A percentile compares a stretch with the other conserved stretches of the same genome.
Conservation (phyloP, 2,329 filamentous ascomycete species). For the Trichoderma aggressivum region DNA sequence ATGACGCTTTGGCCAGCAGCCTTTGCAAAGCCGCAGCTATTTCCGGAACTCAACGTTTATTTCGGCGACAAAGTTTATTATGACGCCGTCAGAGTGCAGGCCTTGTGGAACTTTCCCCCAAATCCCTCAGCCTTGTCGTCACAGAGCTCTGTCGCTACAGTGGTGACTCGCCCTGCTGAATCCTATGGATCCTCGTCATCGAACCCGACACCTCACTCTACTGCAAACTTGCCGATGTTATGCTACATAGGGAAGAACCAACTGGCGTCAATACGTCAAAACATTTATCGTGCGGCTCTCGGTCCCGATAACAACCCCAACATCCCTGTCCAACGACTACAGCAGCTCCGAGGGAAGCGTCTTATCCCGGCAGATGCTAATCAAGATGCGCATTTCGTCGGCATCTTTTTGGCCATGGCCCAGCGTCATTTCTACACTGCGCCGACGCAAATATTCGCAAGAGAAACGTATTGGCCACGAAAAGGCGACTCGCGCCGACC, state of each 20-base stretch:
- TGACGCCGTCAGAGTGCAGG: constrained; percentile 45
- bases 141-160: constrained; percentile 35
- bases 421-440: constrained; percentile 50
- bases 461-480: constrained; percentile 28
- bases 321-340: constrained; percentile 46
- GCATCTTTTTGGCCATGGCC: constrained; percentile 54
- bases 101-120: constrained; percentile 46
- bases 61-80: constrained; percentile 47
- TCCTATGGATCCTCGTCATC: constrained; percentile 29
- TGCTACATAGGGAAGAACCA: constrained; percentile 49
- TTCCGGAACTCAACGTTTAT: constrained; percentile 46
- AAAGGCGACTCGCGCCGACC: constrained; percentile 26
- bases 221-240: constrained; percentile 34
- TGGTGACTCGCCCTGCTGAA: constrained; percentile 36
- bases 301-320: constrained; percentile 44
- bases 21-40: constrained; percentile 30
- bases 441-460: constrained; percentile 23
- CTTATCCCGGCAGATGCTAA: constrained; percentile 47
- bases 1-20: constrained; percentile 42
- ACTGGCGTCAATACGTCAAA: constrained; percentile 43
- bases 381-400: constrained; percentile 52
- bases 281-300: constrained; percentile 44
- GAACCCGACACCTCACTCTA: constrained; percentile 23
- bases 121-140: constrained; percentile 26
- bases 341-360: constrained; percentile 44